Evolutionary conservation across 2,329 filamentous ascomycete genomes (phyloP).

Genomic region (Fusarium newnesense): DNA sequence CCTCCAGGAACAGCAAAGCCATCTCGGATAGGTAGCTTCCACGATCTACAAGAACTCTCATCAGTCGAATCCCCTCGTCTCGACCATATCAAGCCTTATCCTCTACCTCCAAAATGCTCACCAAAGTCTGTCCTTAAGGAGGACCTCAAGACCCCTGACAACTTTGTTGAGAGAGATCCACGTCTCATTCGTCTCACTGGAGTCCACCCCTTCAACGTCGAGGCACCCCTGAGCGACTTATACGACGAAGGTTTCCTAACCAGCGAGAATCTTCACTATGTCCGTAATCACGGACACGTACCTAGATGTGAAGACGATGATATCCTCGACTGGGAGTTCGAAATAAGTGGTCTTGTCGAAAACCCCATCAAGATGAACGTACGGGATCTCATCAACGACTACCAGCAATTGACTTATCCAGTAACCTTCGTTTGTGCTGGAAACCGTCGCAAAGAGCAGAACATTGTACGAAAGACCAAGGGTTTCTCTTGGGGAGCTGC

Average conservation of each 20-base stretch:
- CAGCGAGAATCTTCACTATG: slow-evolving; percentile 88
- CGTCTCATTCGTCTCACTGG: slow-evolving; percentile 88
- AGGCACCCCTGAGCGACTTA: slow-evolving; percentile 81
- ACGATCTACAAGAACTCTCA: slow-evolving; percentile 25
- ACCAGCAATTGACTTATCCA: slow-evolving; percentile 84
- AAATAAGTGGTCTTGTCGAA: slow-evolving; percentile 84
- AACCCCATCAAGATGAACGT: slow-evolving; percentile 78
- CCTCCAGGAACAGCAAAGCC: slow-evolving; percentile 53
- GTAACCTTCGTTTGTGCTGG: slow-evolving; percentile 92
- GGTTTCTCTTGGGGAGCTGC: slow-evolving; percentile 95
- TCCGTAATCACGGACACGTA: slow-evolving; percentile 88
- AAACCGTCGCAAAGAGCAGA: slow-evolving; percentile 93
- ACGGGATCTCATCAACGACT: slow-evolving; percentile 76
- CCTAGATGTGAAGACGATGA: slow-evolving; percentile 78
- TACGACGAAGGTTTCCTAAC: slow-evolving; percentile 88
- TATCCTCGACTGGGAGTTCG: slow-evolving; percentile 82
- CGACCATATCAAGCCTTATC: slow-evolving; percentile 54
- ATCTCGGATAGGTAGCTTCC: slow-evolving; percentile 50
- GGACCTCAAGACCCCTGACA: slow-evolving; percentile 85
- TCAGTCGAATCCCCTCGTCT: slow-evolving; percentile 30
- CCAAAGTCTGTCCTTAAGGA: slow-evolving; percentile 74
- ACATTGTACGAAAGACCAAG: slow-evolving; percentile 88
- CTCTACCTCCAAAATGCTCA: slow-evolving; percentile 74
- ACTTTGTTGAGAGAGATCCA: slow-evolving; percentile 81
- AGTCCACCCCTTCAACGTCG: slow-evolving; percentile 90